Percentiles rank a stretch among this genome's conserved stretches.
phyloP scores from a whole-genome alignment of 2,329 filamentous ascomycete species.

The Mariannaea sp. region DNA sequence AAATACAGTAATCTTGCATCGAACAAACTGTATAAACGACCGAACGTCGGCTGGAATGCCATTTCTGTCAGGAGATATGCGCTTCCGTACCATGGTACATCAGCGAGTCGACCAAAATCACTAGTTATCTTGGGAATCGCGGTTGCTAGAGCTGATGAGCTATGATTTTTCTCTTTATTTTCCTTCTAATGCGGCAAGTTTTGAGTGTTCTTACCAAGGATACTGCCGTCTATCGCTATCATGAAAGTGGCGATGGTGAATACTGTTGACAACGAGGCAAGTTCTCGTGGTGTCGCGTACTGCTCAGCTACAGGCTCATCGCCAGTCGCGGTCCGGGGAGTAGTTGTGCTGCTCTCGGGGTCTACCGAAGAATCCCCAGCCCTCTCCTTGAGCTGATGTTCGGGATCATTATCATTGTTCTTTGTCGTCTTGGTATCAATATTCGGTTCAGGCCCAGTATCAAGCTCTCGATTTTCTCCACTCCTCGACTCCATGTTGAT shows the following conservation, averaged over 20 bases:
- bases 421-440: not conserved
- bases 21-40: slow-evolving; percentile 41
- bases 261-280: slow-evolving; percentile 16
- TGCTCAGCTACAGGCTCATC: slow-evolving; percentile 10
- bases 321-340: not conserved
- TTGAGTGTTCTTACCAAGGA: slow-evolving; percentile 19
- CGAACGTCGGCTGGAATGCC: slow-evolving; percentile 37
- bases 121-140: slow-evolving; percentile 36
- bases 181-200: rapidly evolving
- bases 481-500: slow-evolving; percentile 3
- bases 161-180: not conserved
- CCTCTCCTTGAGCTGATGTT: not conserved
- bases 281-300: slow-evolving; percentile 20
- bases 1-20: slow-evolving; percentile 41
- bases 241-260: slow-evolving; percentile 25
- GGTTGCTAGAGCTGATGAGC: slow-evolving; percentile 19
- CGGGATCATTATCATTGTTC: not conserved
- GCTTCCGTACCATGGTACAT: slow-evolving; percentile 42
- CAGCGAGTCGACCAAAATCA: slow-evolving; percentile 43
- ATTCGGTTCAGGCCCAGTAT: not conserved
- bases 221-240: slow-evolving; percentile 32
- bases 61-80: slow-evolving; percentile 37
- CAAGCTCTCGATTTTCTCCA: slow-evolving; percentile 3
- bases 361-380: not conserved
- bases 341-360: not conserved